phyloP scores from a whole-genome alignment of 2,329 filamentous ascomycete genomes.

The Dactylellina drechsleri region DNA sequence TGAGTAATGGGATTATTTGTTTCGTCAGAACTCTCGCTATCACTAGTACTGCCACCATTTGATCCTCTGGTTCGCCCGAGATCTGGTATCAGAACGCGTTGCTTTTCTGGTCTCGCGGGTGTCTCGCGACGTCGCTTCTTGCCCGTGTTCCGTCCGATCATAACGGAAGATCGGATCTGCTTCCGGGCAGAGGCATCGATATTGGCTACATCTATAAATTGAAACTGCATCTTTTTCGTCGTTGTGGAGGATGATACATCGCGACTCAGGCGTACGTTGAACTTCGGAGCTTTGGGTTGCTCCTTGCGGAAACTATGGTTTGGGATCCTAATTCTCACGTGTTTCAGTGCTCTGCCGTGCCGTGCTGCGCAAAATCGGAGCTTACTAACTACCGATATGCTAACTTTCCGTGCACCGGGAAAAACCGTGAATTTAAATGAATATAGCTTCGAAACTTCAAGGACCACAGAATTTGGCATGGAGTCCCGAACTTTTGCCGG shows the following conservation, averaged over 20 bases:
- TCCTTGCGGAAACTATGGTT: too few relatives aligned
- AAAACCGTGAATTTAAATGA: too few relatives aligned
- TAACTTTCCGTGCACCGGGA: too few relatives aligned
- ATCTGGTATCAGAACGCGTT: conserved; percentile 28
- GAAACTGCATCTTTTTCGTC: conserved; percentile 35
- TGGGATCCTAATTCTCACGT: too few relatives aligned
- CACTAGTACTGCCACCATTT: neutral
- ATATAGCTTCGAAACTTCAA: too few relatives aligned
- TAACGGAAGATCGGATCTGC: conserved; percentile 46
- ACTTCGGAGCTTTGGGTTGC: too few relatives aligned
- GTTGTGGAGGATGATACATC: neutral
- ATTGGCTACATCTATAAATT: conserved; percentile 40
- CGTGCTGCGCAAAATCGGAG: too few relatives aligned
- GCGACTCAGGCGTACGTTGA: too few relatives aligned
- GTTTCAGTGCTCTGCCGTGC: too few relatives aligned
- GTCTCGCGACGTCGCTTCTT: conserved; percentile 29
- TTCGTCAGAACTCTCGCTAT: neutral
- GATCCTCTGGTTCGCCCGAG: conserved; percentile 2
- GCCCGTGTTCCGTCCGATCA: conserved; percentile 41
- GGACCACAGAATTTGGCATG: too few relatives aligned
- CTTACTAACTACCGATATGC: too few relatives aligned
- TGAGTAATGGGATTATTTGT: neutral
- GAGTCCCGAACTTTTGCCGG: too few relatives aligned
- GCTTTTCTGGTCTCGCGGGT: conserved; percentile 3
- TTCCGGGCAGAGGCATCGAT: conserved; percentile 48